A percentile compares a stretch with the other conserved stretches of the same genome.
Evolutionary conservation across 192 early-diverging fungal genomes (phyloP).

Genomic region (Coemansia sp.): DNA sequence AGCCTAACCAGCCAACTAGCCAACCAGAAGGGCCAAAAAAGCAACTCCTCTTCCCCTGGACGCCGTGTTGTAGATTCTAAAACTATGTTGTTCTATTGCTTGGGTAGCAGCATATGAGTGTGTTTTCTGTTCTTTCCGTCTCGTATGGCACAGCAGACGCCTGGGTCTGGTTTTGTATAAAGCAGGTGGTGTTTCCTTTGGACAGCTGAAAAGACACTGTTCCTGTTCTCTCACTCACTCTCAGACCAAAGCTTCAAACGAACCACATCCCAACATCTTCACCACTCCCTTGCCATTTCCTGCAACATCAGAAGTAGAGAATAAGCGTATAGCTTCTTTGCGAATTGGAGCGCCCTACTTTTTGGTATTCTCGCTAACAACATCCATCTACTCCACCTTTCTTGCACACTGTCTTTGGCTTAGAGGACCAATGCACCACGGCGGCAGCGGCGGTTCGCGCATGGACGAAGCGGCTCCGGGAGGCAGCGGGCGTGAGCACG

Average conservation of each 20-base stretch:
- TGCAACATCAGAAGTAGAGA: not conserved
- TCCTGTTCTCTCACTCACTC: no score
- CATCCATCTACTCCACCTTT: not conserved
- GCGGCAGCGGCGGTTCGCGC: constrained; percentile 13
- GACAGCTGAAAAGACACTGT: not conserved
- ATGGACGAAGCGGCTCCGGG: constrained; percentile 11
- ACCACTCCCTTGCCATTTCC: not conserved
- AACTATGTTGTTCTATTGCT: not conserved
- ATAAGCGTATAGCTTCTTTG: no score
- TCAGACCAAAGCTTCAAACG: not conserved
- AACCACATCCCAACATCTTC: not conserved
- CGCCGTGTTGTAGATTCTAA: not conserved
- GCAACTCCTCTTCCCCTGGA: not conserved
- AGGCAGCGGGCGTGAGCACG: constrained; percentile 7
- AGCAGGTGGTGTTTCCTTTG: not conserved
- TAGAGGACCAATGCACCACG: constrained; percentile 29
- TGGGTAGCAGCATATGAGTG: not conserved
- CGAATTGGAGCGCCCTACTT: no score
- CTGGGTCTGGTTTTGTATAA: not conserved
- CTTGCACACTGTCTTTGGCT: not conserved
- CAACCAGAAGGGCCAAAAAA: not conserved
- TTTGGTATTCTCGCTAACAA: not conserved
- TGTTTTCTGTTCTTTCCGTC: no score
- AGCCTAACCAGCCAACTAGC: not conserved
- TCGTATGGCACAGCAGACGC: no score